Base-by-base conservation (phyloP, 306 rosid genomes). In the Prunus armeniaca region DNA sequence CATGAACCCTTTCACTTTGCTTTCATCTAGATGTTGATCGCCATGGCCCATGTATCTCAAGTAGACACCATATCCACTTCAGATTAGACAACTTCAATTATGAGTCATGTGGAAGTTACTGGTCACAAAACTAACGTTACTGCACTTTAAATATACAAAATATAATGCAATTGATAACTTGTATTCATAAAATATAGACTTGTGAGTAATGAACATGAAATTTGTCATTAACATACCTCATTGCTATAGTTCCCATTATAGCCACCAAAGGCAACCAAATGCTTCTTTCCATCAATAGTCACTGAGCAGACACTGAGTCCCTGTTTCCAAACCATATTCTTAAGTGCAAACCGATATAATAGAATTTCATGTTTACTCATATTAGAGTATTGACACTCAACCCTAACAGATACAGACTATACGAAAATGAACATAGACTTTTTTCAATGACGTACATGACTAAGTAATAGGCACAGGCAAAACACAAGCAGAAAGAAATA, bases 161-260 rank as follows among this genome's bases (percentile, higher is more conserved):
- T 47, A 20, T 68, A 47, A 47, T 15, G 22, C 49, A 20, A 12
- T 47, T 24, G 25, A 34, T 12, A 20, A 69, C 24, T 28, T 9
- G 24, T 56, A 28, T 68, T 13, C 22, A 71, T 17, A 15, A 24
- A 1, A 56, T 72, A 17, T 25, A 20, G 15, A 68, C 22, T 56
- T 65, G 4, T 61, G 56, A 77, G 55, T 46, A 52, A 50, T 14
- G 3, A 47, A 72, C n/a, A 60, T 12, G 54, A n/a, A 24, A 28
- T 51, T 51, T 27, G 24, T 45, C 38, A 51, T 60, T 64, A 38
- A 80, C 78, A 69, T 87, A 96, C 99, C 97, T 96, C 96, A 75
- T 89, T 96, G 89, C 97, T 91, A 80, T 96, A 96, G 81, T 73
- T 92, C 76, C 99, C 99, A 69, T 96, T 96, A 83, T 96, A 96